Conservation (phyloP, 805 yeast genomes). For the Candida orba region DNA sequence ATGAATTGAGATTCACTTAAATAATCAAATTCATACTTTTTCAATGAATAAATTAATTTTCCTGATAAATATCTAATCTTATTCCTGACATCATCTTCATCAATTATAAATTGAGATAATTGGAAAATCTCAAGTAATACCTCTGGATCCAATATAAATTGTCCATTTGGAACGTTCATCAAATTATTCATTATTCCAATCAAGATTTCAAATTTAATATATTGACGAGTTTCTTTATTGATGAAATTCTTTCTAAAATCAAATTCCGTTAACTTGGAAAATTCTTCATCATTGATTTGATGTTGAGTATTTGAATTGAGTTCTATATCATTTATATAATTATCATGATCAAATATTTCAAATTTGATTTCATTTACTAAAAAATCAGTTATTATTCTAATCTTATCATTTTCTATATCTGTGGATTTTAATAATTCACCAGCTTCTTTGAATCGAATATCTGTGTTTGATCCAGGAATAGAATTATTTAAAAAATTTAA, state of each 20-base stretch:
- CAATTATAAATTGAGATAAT: slow-evolving; percentile 32
- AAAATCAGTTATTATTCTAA: slow-evolving; percentile 10
- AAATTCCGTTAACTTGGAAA: slow-evolving; percentile 9
- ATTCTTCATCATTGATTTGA: slow-evolving; percentile 7
- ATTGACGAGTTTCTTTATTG: slow-evolving; percentile 8
- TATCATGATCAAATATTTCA: slow-evolving; percentile 9
- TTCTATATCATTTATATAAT: neutral
- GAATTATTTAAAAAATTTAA: slow-evolving; percentile 16
- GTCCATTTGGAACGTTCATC: slow-evolving; percentile 4
- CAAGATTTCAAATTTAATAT: slow-evolving; percentile 14
- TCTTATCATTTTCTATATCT: slow-evolving; percentile 8
- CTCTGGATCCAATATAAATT: slow-evolving; percentile 25
- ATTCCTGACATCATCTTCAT: slow-evolving; percentile 24
- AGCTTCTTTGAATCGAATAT: slow-evolving; percentile 11
- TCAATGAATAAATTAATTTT: slow-evolving; percentile 33
- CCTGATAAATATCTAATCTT: slow-evolving; percentile 35
- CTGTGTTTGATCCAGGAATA: slow-evolving; percentile 17
- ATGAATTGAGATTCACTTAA: slow-evolving; percentile 45
- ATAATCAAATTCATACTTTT: slow-evolving; percentile 41
- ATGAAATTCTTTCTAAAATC: slow-evolving; percentile 11
- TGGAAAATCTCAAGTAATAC: slow-evolving; percentile 30
- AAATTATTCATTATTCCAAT: slow-evolving; percentile 10
- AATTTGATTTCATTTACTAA: slow-evolving; percentile 12
- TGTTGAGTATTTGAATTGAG: neutral
- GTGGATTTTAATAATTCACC: slow-evolving; percentile 7